Evolutionary conservation across 495 filamentous ascomycete species (phyloP).

Genomic region (Sordaria brevicollis): DNA sequence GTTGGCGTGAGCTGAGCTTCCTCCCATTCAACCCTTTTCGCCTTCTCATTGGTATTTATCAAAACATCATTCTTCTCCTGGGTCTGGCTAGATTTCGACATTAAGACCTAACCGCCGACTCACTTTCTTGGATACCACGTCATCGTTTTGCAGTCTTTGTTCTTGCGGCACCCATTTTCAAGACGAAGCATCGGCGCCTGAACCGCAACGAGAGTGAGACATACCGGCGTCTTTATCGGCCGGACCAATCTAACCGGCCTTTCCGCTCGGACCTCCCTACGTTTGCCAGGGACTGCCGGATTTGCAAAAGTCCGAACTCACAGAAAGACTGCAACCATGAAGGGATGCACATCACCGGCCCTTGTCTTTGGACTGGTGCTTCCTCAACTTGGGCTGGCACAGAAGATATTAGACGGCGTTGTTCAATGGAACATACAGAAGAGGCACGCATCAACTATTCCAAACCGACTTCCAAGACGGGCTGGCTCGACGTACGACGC

Average conservation of each 20-base stretch:
- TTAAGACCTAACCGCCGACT: not conserved
- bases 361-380: slow-evolving; percentile 22
- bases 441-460: slow-evolving; percentile 5
- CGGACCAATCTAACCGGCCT: not conserved
- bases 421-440: slow-evolving; percentile 35
- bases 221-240: not conserved
- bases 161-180: not conserved
- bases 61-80: not conserved
- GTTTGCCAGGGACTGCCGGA: not conserved
- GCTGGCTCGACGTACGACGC: slow-evolving; percentile 25
- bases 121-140: not conserved
- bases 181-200: not conserved
- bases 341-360: slow-evolving; percentile 2
- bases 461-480: slow-evolving; percentile 18
- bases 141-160: not conserved
- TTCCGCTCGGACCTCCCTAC: not conserved
- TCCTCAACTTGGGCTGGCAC: slow-evolving; percentile 20
- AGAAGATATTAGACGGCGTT: slow-evolving; percentile 18
- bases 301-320: not conserved
- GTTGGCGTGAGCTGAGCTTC: not conserved
- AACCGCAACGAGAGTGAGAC: not conserved
- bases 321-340: slow-evolving; percentile 14
- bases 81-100: not conserved
- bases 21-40: not conserved
- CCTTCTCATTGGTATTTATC: not conserved